These are phyloP conservation scores for Anthracocystis panici-leucophaei DNA, from an alignment of 1,284 basidiomycete genomes.

Conservation along the genomic window DNA sequence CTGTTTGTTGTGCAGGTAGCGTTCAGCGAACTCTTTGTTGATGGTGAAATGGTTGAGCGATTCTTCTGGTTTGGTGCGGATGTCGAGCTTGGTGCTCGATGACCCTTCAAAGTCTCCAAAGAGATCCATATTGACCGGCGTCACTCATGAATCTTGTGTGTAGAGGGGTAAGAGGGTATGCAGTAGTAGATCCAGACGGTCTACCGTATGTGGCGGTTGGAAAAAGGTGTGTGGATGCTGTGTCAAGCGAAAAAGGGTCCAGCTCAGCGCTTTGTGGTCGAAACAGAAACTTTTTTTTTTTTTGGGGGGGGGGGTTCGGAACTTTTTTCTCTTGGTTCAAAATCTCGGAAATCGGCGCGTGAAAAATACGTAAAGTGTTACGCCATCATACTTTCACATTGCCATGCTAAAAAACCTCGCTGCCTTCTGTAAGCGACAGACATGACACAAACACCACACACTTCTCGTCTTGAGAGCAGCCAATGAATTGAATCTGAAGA, in stretches of 20 bases:
- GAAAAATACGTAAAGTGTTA: background rate
- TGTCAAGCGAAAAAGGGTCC: slow-evolving; percentile 5
- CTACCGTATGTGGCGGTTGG: background rate
- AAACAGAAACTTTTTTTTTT: background rate
- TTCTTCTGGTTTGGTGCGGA: slow-evolving; percentile 42
- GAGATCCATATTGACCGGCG: slow-evolving; percentile 35
- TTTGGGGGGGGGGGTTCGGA: no score
- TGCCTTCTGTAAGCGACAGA: background rate
- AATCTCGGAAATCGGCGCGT: background rate
- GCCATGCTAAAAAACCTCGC: background rate
- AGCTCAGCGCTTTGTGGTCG: background rate
- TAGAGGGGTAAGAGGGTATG: background rate
- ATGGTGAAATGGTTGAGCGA: slow-evolving; percentile 57
- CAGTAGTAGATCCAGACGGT: background rate
- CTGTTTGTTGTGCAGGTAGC: slow-evolving; percentile 66
- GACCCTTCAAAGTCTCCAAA: slow-evolving; percentile 19
- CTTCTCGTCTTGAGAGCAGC: background rate
- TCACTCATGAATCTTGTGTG: background rate
- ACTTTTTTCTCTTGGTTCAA: background rate
- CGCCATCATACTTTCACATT: background rate
- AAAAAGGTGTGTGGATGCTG: background rate
- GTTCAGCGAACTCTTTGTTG: slow-evolving; percentile 65
- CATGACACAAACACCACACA: background rate
- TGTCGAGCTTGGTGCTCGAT: slow-evolving; percentile 29
- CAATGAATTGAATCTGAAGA: background rate